Percentiles rank a stretch among this genome's conserved stretches.
phyloP scores from a whole-genome alignment of 306 rosid species.

The Pachyrhizus erosus region DNA sequence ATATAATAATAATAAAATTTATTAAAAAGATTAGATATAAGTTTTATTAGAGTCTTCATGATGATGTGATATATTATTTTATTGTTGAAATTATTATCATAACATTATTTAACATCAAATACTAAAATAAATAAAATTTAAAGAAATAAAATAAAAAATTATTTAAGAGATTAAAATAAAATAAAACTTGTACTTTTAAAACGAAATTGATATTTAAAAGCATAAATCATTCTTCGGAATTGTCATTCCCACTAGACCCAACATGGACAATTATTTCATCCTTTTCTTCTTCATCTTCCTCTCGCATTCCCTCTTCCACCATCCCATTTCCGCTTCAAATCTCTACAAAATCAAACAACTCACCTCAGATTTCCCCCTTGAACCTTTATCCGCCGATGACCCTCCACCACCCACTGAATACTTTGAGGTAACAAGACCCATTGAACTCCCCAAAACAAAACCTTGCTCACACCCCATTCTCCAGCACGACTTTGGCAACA shows the following conservation, averaged over 20 bases:
- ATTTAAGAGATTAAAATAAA: no score
- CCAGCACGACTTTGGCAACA: conserved; percentile 74
- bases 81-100: no score
- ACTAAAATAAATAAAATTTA: no score
- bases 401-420: conserved; percentile 56
- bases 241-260: neutral
- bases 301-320: conserved; percentile 47
- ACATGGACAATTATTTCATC: neutral
- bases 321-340: conserved; percentile 54
- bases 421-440: conserved; percentile 89
- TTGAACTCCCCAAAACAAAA: conserved; percentile 60
- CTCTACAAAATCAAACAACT: conserved; percentile 60
- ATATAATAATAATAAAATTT: no score
- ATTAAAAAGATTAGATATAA: no score
- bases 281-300: neutral
- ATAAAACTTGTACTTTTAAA: no score
- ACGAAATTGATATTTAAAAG: no score
- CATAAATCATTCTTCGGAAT: neutral
- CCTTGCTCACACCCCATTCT: conserved; percentile 71
- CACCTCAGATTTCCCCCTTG: conserved; percentile 31
- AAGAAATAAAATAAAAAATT: no score
- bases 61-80: no score
- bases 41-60: no score
- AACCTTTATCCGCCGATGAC: conserved; percentile 15
- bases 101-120: no score